Evolutionary conservation across 2,329 filamentous ascomycete species (phyloP).

Genomic region (Colletotrichum gigasporum): DNA sequence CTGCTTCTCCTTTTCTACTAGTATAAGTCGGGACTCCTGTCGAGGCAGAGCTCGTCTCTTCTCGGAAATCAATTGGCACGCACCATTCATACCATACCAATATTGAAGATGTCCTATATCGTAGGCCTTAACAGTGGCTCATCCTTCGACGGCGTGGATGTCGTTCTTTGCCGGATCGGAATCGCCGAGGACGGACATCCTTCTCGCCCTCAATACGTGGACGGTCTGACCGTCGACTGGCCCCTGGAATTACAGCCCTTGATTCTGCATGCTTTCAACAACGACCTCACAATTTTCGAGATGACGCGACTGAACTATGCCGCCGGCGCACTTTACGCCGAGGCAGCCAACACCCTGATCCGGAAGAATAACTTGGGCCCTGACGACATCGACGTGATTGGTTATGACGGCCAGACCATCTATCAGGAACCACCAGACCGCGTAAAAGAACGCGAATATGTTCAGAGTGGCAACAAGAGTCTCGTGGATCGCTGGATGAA

Average conservation of each 20-base stretch:
- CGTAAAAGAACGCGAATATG: constrained; percentile 32
- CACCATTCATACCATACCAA: background rate
- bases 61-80: background rate
- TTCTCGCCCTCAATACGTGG: constrained; percentile 36
- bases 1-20: background rate
- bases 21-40: background rate
- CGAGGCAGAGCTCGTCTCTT: background rate
- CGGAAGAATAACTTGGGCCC: constrained; percentile 32
- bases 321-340: constrained; percentile 40
- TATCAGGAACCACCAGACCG: constrained; percentile 42
- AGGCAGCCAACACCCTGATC: constrained; percentile 38
- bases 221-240: constrained; percentile 41
- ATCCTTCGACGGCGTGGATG: constrained; percentile 42
- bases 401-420: constrained; percentile 42
- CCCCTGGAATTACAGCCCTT: constrained; percentile 37
- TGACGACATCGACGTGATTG: constrained; percentile 39
- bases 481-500: constrained; percentile 40
- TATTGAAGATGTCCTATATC: constrained; percentile 34
- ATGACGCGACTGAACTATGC: constrained; percentile 41
- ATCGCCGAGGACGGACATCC: constrained; percentile 41
- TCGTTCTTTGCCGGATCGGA: constrained; percentile 39
- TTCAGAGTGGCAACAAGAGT: constrained; percentile 35
- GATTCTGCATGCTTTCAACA: constrained; percentile 39
- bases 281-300: constrained; percentile 40
- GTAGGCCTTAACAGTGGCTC: constrained; percentile 42